Conservation (phyloP, 441 rosid genomes). For the Eruca vesicaria region DNA sequence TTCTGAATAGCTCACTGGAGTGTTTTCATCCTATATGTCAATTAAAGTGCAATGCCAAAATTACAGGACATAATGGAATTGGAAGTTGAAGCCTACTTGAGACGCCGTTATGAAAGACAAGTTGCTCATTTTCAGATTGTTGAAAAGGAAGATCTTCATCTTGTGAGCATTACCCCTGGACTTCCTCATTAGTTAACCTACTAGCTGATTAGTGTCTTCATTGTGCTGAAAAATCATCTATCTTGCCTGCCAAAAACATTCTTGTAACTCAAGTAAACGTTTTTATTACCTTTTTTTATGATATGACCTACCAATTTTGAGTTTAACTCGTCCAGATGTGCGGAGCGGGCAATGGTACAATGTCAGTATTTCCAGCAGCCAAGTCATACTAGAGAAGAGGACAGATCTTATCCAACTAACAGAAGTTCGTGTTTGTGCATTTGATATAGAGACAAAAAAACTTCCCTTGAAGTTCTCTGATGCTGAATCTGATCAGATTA, state of each 20-base stretch:
- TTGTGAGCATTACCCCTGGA: slow-evolving; percentile 66
- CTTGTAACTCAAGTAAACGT: too few relatives aligned
- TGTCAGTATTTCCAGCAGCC: slow-evolving; percentile 71
- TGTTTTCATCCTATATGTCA: slow-evolving; percentile 4
- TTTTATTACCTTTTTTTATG: too few relatives aligned
- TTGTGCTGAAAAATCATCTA: too few relatives aligned
- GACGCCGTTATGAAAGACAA: slow-evolving; percentile 84
- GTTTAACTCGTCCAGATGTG: slow-evolving; percentile 71
- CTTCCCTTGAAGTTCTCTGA: background rate
- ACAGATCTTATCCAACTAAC: slow-evolving; percentile 93
- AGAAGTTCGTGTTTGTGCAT: slow-evolving; percentile 94
- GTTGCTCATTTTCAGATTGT: slow-evolving; percentile 73
- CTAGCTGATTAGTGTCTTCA: too few relatives aligned
- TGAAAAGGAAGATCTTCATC: slow-evolving; percentile 92
- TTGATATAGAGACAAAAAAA: slow-evolving; percentile 42
- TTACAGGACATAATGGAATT: slow-evolving; percentile 76
- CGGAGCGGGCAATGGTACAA: slow-evolving; percentile 97
- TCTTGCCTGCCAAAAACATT: too few relatives aligned
- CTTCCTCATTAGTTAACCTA: too few relatives aligned
- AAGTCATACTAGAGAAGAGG: slow-evolving; percentile 69
- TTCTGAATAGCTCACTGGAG: slow-evolving; percentile 3
- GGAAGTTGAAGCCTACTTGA: slow-evolving; percentile 89
- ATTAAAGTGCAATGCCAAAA: slow-evolving; percentile 14
- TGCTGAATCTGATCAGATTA: slow-evolving; percentile 15
- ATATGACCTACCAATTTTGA: too few relatives aligned